Base-by-base conservation (phyloP, 2,329 filamentous ascomycete genomes). In the Xylaria digitata region DNA sequence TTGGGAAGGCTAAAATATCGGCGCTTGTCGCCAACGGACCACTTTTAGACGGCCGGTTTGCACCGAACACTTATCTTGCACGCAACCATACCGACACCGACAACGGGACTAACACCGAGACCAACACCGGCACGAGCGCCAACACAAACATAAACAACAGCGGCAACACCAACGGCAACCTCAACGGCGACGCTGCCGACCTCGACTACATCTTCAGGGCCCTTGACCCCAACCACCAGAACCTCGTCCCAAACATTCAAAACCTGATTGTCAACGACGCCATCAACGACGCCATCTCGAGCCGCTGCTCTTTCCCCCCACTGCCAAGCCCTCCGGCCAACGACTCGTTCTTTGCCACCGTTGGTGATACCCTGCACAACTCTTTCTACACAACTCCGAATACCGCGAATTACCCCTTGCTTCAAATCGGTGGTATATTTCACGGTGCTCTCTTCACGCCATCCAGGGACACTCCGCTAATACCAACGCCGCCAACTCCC, bases 41-140 rank as follows among this genome's bases (percentile, higher is more conserved):
- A 46, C 42, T 48, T 61, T 63, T 61, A 69, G 63, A 64, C 52
- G 60, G 56, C 56, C 60, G 37, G 46, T 46, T 58, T 50, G 56
- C n/a, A 43, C 60, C 60, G n/a, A 46, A 61, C 40, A 7, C 49
- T 40, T 45, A 37, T 54, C 13, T 40, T n/a, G 15, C 49, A 11
- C 46, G n/a, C 7, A 34, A 43, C 42, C 21, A 34, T 23, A 32
- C 2, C 52, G n/a, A 50, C 19, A 23, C 2, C 53, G 15, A 21
- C 53, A 8, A 21, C 21, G 26, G 5, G 26, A 52, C n/a, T 34
- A 21, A 55, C 13, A 43, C 17, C 43, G 11, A 61, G 13, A 6
- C 19, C 23, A 42, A 17, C 62, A 11, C 49, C 23, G 17, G 19
- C 56, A 37, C 42, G 43, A 40, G 21, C 42, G 17, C n/a, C 61